These are phyloP conservation scores for Aspergillus pseudonomiae DNA, from an alignment of 2,329 filamentous ascomycete genomes.

Conservation along the genomic window DNA sequence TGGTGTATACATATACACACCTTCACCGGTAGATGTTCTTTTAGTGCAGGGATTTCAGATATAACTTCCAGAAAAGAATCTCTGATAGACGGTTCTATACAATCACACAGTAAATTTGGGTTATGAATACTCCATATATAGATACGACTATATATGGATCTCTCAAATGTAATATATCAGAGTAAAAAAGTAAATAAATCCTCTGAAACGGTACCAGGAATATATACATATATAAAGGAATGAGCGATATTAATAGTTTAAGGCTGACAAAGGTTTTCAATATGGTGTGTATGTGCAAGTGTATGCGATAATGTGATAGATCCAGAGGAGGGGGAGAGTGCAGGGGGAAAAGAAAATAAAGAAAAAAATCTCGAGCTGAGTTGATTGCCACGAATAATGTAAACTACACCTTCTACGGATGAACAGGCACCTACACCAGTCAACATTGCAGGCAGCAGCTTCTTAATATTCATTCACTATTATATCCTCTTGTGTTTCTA, in stretches of 20 bases:
- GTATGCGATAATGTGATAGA: background rate
- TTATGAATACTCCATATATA: background rate
- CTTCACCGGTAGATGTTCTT: background rate
- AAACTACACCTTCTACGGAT: too few species aligned
- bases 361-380: background rate
- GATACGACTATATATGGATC: too few species aligned
- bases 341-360: background rate
- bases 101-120: background rate
- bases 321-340: background rate
- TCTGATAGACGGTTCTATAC: background rate
- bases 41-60: background rate
- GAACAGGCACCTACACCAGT: too few species aligned
- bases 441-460: background rate
- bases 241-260: constrained; percentile 12
- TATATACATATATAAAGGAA: too few species aligned
- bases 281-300: background rate
- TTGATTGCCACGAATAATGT: background rate
- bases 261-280: background rate
- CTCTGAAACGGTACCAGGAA: background rate
- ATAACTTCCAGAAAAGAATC: background rate
- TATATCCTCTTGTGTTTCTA: background rate
- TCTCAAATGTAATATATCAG: background rate
- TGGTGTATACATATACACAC: too few species aligned
- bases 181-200: background rate
- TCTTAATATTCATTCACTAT: background rate